Evolutionary conservation across 805 yeast species (phyloP), one percentile per base, ranked within the genome.

Genomic region (Saccharomycodes ludwigii): DNA sequence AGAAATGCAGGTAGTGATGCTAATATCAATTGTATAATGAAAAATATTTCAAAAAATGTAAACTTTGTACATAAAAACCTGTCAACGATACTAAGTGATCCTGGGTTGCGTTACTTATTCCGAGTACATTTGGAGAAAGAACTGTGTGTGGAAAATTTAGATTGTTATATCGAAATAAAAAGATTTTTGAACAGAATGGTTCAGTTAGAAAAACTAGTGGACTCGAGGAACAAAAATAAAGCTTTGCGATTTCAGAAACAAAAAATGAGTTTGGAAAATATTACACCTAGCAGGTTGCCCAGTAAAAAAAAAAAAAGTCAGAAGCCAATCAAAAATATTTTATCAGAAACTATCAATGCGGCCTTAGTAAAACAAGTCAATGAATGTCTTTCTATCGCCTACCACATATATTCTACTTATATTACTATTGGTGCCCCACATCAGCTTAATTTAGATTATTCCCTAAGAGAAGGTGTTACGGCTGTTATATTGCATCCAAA

Each of bases 141-240:
- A 31, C 63, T 66, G 34, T 83, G 94, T 46, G 68, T 67, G 2
- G 95, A 84, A 46, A 84, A 82, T 43, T 50, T 81, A n/a, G 76
- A 76, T 39, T 83, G 78, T 3, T 81, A 71, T 48, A 52, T 66
- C 32, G 80, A 73, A 36, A 64, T 81, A 30, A 59, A 60, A 29
- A 65, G 65, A 30, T 68, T 76, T 37, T 59, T 62, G 9, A 66
- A 63, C 39, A 66, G 64, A 40, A 55, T 70, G 53, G 46, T 52
- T 1, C 44, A 59, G 1, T 42, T 75, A 34, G 61, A 61, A 28
- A 65, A 61, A 19, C 40, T 73, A 19, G 38, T 54, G 43, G 50
- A 57, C 34, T 41, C 38, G 44, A 41, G 39, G 30, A 43, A 43
- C 15, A 37, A 42, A 18, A 53, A 47, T 18, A 50, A 47, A n/a